Conservation (phyloP, 2,329 filamentous ascomycete species). For the Boeremia lycopersici region DNA sequence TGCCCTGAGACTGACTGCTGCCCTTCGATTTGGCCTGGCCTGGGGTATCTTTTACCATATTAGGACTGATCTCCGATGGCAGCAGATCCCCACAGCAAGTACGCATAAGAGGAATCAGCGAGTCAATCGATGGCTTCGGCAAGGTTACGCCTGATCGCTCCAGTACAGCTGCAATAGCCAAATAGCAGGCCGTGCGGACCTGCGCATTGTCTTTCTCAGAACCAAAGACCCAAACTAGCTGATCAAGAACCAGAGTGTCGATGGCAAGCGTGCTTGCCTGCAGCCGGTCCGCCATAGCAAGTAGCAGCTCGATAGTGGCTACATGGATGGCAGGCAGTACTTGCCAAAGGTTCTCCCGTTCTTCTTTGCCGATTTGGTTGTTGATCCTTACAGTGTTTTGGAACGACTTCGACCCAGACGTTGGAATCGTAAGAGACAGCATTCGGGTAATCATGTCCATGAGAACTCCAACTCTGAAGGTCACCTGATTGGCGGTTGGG, state of each 20-base stretch:
- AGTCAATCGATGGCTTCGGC: constrained; percentile 67
- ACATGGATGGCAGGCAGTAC: constrained; percentile 76
- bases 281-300: constrained; percentile 63
- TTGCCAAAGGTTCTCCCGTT: constrained; percentile 78
- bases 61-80: constrained; percentile 46
- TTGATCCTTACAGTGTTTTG: constrained; percentile 63
- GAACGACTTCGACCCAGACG: constrained; percentile 50
- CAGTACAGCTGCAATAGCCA: constrained; percentile 63
- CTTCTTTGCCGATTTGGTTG: constrained; percentile 75
- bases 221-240: constrained; percentile 72
- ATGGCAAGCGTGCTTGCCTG: constrained; percentile 64
- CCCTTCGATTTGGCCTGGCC: constrained; percentile 50
- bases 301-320: constrained; percentile 68
- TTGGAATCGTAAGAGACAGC: constrained; percentile 65
- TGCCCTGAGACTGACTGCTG: constrained; percentile 40
- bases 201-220: constrained; percentile 56
- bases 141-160: constrained; percentile 68
- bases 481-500: constrained; percentile 69
- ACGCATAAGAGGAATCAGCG: constrained; percentile 66
- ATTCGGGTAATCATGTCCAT: constrained; percentile 74
- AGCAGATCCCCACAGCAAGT: constrained; percentile 78
- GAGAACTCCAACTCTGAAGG: constrained; percentile 70
- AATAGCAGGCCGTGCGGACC: constrained; percentile 68
- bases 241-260: constrained; percentile 70
- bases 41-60: constrained; percentile 46